These are phyloP conservation scores for Sclerotinia glacialis DNA, from an alignment of 2,329 filamentous ascomycete genomes.

Conservation along the genomic window DNA sequence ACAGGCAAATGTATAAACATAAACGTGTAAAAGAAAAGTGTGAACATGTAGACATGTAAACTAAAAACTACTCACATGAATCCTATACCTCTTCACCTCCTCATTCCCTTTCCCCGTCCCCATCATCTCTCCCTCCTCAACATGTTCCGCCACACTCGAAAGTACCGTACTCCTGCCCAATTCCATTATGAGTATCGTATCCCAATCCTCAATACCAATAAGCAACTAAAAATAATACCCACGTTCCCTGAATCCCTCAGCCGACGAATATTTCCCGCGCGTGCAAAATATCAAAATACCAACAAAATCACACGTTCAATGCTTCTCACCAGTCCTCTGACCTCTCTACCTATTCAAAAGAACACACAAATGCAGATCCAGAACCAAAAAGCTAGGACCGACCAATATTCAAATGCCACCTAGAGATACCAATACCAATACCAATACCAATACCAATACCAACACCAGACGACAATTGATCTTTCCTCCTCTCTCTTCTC, in stretches of 20 bases:
- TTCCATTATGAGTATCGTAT: not conserved
- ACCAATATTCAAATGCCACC: not conserved
- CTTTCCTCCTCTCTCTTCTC: too few relatives aligned
- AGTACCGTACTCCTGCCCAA: conserved; percentile 8
- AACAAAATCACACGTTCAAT: not conserved
- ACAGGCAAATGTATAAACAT: too few relatives aligned
- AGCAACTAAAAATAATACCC: too few relatives aligned
- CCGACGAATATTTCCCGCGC: not conserved
- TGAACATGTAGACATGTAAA: too few relatives aligned
- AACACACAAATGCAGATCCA: not conserved
- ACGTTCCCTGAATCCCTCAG: not conserved
- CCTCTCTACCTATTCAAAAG: too few relatives aligned
- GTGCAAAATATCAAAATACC: not conserved
- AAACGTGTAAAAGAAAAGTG: not conserved
- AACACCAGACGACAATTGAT: not conserved
- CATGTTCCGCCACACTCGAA: conserved; percentile 10
- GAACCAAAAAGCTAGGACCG: not conserved
- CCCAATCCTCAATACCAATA: not conserved
- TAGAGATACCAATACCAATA: not conserved
- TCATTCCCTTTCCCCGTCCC: not conserved
- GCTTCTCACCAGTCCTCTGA: too few relatives aligned
- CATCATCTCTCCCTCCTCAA: not conserved
- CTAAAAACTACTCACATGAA: conserved; percentile 48
- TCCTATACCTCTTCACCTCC: conserved; percentile 51
- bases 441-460: too few relatives aligned